Evolutionary conservation across 257 asterid genomes (phyloP).

Genomic region (Ligustrum vulgare): DNA sequence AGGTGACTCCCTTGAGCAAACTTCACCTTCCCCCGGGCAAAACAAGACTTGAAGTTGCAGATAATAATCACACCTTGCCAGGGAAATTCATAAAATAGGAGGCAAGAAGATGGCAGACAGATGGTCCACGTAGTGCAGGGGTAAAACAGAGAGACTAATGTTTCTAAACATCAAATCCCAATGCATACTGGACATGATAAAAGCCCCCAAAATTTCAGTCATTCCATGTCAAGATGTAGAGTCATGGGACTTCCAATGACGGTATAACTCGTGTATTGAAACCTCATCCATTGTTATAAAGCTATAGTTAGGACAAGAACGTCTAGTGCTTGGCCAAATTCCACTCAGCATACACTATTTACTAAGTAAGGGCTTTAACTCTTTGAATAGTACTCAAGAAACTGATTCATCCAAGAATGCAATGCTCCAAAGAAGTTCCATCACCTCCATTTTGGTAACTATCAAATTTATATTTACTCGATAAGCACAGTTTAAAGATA

Average conservation of each 20-base stretch:
- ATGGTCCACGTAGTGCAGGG: not conserved
- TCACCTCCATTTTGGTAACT: not conserved
- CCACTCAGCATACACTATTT: not conserved
- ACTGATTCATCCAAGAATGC: not conserved
- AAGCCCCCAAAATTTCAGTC: not conserved
- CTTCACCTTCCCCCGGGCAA: not conserved
- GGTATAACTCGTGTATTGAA: not conserved
- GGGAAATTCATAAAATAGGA: not conserved
- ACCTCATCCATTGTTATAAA: not conserved
- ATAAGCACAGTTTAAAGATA: not conserved
- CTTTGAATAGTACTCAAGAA: not conserved
- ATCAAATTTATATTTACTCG: not conserved
- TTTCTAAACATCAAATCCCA: not conserved
- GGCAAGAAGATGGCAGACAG: not conserved
- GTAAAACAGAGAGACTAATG: not conserved
- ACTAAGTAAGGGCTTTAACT: not conserved
- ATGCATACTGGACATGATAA: not conserved
- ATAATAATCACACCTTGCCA: not conserved
- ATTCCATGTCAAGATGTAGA: not conserved
- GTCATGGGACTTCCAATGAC: not conserved
- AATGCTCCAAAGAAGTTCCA: not conserved
- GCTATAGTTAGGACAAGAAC: not conserved
- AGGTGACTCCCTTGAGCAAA: not conserved
- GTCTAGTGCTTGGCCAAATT: not conserved
- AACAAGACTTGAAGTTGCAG: not conserved